Base-by-base conservation (phyloP, 75 land plant species). In the Adiantum capillusveneris region DNA sequence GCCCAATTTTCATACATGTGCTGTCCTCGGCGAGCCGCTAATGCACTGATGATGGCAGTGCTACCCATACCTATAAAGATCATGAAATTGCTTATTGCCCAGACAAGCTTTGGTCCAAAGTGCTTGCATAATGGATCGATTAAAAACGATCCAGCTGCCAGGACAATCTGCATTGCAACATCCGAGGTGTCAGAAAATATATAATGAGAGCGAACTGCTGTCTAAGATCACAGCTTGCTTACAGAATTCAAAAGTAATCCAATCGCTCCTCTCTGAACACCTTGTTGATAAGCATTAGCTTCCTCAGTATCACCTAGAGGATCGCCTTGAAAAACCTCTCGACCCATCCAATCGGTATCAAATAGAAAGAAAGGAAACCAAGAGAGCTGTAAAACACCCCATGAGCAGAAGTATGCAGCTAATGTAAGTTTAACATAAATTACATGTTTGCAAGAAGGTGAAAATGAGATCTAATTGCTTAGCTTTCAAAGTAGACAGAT, bases 321-420 rank as follows among this genome's bases (percentile, higher is more conserved):
- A 72, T 76, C 70, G 19, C 96, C 96, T 24, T 84, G 79, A 68
- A 80, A 89, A 37, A 94, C 98, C 68, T 94, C 98, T 18, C 73
- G 79, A 14, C 98, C 98, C 96, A 94, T 90, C 98, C 98, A 94
- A 42, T 94, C 98, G 13, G 98, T 94, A 56, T 94, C 96, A 62
- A 81, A 94, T 16, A 94, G 78, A 64, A 94, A 68, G 61, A 94
- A 94, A 0, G 91, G 88, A 55, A 94, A 94, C 98, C 98, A 94
- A 0, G 88, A 84, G 25, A 88, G 42, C 88, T 83, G 73, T n/a
- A n/a, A n/a, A n/a, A n/a, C n/a, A n/a, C n/a, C n/a, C n/a, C n/a
- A n/a, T n/a, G n/a, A n/a, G n/a, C n/a, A n/a, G n/a, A n/a, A n/a
- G n/a, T n/a, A n/a, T n/a, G n/a, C n/a, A n/a, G n/a, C n/a, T n/a